Evolutionary conservation across 129 eudicot genomes (phyloP).

Genomic region (Flaveria ramosissima): DNA sequence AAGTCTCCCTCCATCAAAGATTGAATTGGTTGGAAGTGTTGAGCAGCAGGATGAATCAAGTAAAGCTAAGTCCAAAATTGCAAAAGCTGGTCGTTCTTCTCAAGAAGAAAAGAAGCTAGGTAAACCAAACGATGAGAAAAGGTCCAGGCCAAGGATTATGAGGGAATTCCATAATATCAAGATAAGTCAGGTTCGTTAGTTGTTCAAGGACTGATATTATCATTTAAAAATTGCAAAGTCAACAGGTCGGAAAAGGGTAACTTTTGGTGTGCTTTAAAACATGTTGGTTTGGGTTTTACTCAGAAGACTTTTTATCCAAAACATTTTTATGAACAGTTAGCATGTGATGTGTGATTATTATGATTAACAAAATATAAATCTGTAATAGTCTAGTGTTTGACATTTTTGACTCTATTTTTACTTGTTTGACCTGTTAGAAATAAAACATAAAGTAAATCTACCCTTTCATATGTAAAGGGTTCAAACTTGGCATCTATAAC

Average conservation of each 20-base stretch:
- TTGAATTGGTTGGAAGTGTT: constrained; percentile 41
- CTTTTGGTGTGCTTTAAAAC: neutral
- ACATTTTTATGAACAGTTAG: neutral
- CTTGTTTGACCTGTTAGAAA: neutral
- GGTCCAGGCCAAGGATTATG: constrained; percentile 78
- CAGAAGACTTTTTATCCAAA: neutral
- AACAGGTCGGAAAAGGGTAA: neutral
- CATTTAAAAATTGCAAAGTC: neutral
- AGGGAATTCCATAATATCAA: constrained; percentile 95
- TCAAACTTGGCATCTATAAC: neutral
- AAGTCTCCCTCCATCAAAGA: constrained; percentile 45
- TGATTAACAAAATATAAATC: neutral
- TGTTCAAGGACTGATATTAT: neutral
- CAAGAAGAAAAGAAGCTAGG: constrained; percentile 85
- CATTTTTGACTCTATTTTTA: neutral
- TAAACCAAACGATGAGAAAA: constrained; percentile 70
- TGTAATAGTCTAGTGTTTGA: neutral
- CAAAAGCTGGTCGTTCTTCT: constrained; percentile 80
- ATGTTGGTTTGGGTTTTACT: neutral
- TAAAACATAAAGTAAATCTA: neutral
- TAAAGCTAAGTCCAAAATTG: constrained; percentile 40
- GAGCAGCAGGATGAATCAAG: constrained; percentile 69
- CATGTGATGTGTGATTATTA: neutral
- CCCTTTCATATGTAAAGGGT: neutral
- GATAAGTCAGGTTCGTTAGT: constrained; percentile 82